Evolutionary conservation across 2,329 filamentous ascomycete species (phyloP).

Genomic region (Ceratocystis papillata): DNA sequence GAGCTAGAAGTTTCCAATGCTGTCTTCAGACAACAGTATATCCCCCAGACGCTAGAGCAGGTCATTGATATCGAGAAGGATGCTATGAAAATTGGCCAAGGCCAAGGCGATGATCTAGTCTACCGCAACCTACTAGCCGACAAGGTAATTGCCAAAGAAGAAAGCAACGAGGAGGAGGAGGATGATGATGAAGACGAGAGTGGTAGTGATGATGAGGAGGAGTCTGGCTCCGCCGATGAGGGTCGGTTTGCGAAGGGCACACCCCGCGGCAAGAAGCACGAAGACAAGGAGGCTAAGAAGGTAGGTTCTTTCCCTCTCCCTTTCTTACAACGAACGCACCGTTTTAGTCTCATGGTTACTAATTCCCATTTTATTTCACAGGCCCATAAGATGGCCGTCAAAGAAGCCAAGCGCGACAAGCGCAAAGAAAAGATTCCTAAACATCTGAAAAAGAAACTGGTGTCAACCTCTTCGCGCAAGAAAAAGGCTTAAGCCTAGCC

Average conservation of each 20-base stretch:
- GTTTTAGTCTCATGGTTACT: slow-evolving; percentile 24
- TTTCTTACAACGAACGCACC: background rate
- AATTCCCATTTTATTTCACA: slow-evolving; percentile 28
- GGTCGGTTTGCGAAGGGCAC: slow-evolving; percentile 51
- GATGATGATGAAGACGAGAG: slow-evolving; percentile 33
- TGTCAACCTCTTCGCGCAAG: slow-evolving; percentile 50
- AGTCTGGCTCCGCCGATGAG: slow-evolving; percentile 43
- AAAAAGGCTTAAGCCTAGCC: slow-evolving; percentile 39
- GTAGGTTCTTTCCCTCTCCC: slow-evolving; percentile 32
- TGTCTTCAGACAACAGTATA: slow-evolving; percentile 92
- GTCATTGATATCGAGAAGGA: slow-evolving; percentile 95
- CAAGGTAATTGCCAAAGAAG: slow-evolving; percentile 40
- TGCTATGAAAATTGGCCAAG: slow-evolving; percentile 61
- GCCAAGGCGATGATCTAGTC: slow-evolving; percentile 64
- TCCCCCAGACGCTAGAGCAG: slow-evolving; percentile 88
- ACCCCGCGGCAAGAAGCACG: slow-evolving; percentile 72
- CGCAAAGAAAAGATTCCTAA: slow-evolving; percentile 94
- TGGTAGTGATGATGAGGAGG: slow-evolving; percentile 28
- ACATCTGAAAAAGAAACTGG: slow-evolving; percentile 81
- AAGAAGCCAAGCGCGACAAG: slow-evolving; percentile 91
- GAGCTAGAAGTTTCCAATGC: slow-evolving; percentile 71
- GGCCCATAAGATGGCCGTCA: slow-evolving; percentile 76
- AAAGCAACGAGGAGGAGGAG: slow-evolving; percentile 32
- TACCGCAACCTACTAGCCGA: slow-evolving; percentile 77
- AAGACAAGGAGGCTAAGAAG: slow-evolving; percentile 85